Evolutionary conservation across 2,329 filamentous ascomycete genomes (phyloP), one percentile per base, ranked within the genome.

Genomic region (Leptodontidium sp.): DNA sequence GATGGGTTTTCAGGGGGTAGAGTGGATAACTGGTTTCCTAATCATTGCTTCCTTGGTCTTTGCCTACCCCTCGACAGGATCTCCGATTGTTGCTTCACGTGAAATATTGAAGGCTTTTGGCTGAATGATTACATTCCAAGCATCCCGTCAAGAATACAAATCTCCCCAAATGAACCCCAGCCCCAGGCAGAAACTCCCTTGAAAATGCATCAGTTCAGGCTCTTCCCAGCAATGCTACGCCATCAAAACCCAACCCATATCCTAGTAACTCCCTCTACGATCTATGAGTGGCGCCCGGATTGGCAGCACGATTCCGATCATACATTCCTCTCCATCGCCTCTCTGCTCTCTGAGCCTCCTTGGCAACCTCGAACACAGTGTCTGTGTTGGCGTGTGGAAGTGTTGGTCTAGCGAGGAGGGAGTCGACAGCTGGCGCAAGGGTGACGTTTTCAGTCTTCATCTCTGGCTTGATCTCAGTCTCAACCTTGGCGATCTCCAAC

Each of bases 291-390:
- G 45, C 61, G 7, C 61, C 61, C 2, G 45, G 61, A 26, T 63
- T 63, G 12, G 45, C 61, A 52, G 29, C 24, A n/a, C 61, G 29
- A 9, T 63, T 63, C 21, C 61, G 21, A 52, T 63, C 45, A 63
- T 63, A 63, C 45, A 63, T 63, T 24, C 61, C 61, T 12, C 45
- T 38, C 61, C 61, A 63, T 63, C 61, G 29, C 9, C 29, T 26
- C 61, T 43, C n/a, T 24, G 24, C 32, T 8, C n/a, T 8, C 14
- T 50, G 29, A 2, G 5, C 4, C 29, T 52, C 26, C 61, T 38
- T 63, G 15, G 9, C n/a, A 14, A 63, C 11, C 17, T 52, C 45
- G 12, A 63, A 52, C 4, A 11, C 15, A 3, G 61, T 63, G 7
- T 63, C 61, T 63, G 61, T 63, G 6, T 63, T 40, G n/a, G 45